Base-by-base conservation (phyloP, 73 alveolate genomes). In the Stentor coeruleus region DNA sequence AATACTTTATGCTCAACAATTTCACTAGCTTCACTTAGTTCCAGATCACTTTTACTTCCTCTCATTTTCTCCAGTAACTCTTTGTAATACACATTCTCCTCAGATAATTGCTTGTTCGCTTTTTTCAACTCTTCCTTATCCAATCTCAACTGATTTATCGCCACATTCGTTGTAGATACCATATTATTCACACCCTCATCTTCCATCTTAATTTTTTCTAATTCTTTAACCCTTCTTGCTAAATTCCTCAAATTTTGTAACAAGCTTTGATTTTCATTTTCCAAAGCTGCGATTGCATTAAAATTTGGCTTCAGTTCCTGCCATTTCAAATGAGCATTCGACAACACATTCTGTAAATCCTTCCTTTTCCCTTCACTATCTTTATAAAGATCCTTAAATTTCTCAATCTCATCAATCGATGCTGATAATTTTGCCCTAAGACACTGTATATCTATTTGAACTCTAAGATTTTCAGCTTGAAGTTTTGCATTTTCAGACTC, bases 221-320 rank as follows among this genome's bases (percentile, higher is more conserved):
- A 20, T 20, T 66, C 37, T 66, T 66, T 66, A 20, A 66, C 20
- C 37, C 33, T 66, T 66, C 33, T 40, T 26, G 36, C 39, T 31
- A 66, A 33, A 33, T 20, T 20, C 11, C 33, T 66, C 0, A 66
- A 26, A 26, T 20, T 66, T 1, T 26, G n/a, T 2, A 66, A 1
- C 79, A 66, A 66, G 37, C n/a, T 31, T 33, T 66, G 79, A 15
- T 66, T 66, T 66, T 66, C 79, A 28, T 59, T 28, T 59, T 59
- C 11, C 30, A 59, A 59, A 49, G 66, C 20, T 20, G 66, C 6
- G 66, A 49, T 11, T 49, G 6, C 66, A 6, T 6, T 11, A 11
- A 20, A 49, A 11, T 49, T 49, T 49, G 6, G 6, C 20, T 20
- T 6, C 20, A 49, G 66, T 49, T 49, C 66, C 20, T 49, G 28